Percentiles rank a stretch among this genome's conserved stretches.
Evolutionary conservation across 768 basidiomycete genomes (phyloP).

Genomic region (Termitomyces sp.): DNA sequence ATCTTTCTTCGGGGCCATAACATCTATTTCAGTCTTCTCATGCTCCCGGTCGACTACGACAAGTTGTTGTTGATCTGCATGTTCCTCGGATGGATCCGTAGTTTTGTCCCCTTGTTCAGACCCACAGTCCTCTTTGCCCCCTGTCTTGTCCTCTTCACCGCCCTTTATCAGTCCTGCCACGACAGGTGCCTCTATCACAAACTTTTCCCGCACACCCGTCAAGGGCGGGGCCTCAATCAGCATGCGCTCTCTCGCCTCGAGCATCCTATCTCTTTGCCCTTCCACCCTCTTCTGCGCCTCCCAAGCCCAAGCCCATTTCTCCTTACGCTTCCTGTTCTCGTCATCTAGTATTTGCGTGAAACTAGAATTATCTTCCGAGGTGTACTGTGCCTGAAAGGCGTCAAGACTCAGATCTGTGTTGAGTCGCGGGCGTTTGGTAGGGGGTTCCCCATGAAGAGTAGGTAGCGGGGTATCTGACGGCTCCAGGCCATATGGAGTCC

Average conservation of each 20-base stretch:
- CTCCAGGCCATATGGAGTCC: constrained; percentile 59
- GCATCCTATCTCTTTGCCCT: constrained; percentile 54
- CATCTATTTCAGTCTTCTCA: constrained; percentile 43
- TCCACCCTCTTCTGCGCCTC: constrained; percentile 84
- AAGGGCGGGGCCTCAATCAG: constrained; percentile 63
- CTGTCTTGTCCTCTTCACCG: constrained; percentile 19
- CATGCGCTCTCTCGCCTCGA: constrained; percentile 65
- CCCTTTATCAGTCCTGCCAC: constrained; percentile 51
- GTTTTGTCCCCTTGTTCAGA: constrained; percentile 19
- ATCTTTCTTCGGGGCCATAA: constrained; percentile 79
- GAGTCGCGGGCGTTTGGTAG: constrained; percentile 53
- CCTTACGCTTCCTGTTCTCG: constrained; percentile 79
- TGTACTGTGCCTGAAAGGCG: constrained; percentile 85
- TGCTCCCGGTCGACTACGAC: constrained; percentile 22
- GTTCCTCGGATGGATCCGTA: constrained; percentile 17
- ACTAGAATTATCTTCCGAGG: constrained; percentile 96
- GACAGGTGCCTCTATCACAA: constrained; percentile 56
- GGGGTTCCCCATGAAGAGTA: constrained; percentile 37
- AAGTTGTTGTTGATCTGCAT: constrained; percentile 11
- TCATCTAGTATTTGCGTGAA: constrained; percentile 90
- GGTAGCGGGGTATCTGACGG: constrained; percentile 66
- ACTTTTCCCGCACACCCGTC: constrained; percentile 62
- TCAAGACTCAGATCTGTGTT: constrained; percentile 69
- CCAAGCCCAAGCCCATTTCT: constrained; percentile 91
- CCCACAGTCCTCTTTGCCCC: neutral